A percentile compares a stretch with the other conserved stretches of the same genome.
These are phyloP conservation scores for Torulaspora microellipsoides DNA, from an alignment of 805 yeast genomes.

Conservation along the genomic window DNA sequence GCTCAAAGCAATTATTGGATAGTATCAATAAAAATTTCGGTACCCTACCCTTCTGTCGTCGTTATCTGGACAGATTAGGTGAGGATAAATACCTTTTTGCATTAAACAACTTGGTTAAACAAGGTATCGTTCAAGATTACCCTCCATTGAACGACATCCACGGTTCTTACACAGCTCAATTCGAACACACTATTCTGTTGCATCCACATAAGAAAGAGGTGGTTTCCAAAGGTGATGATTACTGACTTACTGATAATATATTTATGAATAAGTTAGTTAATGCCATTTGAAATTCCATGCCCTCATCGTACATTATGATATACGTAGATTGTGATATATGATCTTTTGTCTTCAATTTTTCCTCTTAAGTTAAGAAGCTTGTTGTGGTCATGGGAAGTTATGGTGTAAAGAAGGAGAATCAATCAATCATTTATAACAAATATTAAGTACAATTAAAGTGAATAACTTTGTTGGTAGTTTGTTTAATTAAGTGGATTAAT, in stretches of 20 bases:
- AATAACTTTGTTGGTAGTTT: too few species aligned
- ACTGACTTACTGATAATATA: slow-evolving; percentile 35
- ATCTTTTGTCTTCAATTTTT: too few species aligned
- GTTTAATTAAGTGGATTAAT: background rate
- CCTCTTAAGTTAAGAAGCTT: too few species aligned
- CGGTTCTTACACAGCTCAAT: slow-evolving; percentile 94
- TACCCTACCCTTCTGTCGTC: slow-evolving; percentile 92
- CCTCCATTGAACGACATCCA: slow-evolving; percentile 83
- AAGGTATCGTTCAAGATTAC: slow-evolving; percentile 87
- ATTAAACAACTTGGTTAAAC: slow-evolving; percentile 74
- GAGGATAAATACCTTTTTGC: slow-evolving; percentile 89
- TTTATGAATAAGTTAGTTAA: too few species aligned
- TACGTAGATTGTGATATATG: too few species aligned
- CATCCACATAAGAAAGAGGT: slow-evolving; percentile 93
- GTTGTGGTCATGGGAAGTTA: too few species aligned
- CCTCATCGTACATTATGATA: too few species aligned
- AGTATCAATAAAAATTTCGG: slow-evolving; percentile 82
- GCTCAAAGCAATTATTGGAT: slow-evolving; percentile 64
- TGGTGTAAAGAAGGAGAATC: too few species aligned
- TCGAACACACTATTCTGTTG: slow-evolving; percentile 86
- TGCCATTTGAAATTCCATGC: too few species aligned
- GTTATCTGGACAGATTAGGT: slow-evolving; percentile 87
- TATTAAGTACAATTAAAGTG: too few species aligned
- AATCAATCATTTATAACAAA: too few species aligned
- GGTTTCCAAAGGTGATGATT: slow-evolving; percentile 93